Conservation (phyloP, 768 basidiomycete genomes). For the Amanita exitialis region DNA sequence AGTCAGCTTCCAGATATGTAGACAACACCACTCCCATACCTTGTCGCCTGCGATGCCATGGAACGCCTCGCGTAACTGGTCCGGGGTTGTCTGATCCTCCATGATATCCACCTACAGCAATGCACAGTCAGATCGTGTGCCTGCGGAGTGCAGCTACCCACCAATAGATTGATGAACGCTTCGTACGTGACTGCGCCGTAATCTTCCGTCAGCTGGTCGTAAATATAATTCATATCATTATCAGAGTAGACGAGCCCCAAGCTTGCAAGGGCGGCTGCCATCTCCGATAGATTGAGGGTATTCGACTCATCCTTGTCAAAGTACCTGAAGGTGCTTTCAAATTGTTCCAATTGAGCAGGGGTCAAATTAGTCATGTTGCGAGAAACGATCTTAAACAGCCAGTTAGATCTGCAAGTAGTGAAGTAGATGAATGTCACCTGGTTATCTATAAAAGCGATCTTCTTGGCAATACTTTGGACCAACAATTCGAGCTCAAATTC, state of each 20-base stretch:
- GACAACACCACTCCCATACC: constrained; percentile 29
- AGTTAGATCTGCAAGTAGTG: not conserved
- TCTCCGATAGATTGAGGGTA: constrained; percentile 74
- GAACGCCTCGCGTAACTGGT: constrained; percentile 91
- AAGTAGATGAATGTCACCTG: constrained; percentile 42
- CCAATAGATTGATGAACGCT: constrained; percentile 90
- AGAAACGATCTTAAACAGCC: constrained; percentile 67
- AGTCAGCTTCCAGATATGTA: not conserved
- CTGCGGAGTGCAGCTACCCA: constrained; percentile 22
- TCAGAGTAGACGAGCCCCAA: constrained; percentile 92
- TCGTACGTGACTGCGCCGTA: constrained; percentile 90
- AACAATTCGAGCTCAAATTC: constrained; percentile 84
- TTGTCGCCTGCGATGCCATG: constrained; percentile 85
- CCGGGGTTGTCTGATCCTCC: constrained; percentile 89
- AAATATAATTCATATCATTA: constrained; percentile 80
- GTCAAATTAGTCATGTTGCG: constrained; percentile 91
- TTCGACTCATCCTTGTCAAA: constrained; percentile 93
- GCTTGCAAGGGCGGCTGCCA: constrained; percentile 91
- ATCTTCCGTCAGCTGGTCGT: constrained; percentile 64
- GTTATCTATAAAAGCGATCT: constrained; percentile 94
- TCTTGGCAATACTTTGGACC: constrained; percentile 72
- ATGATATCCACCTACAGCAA: constrained; percentile 76
- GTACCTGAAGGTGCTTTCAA: constrained; percentile 95
- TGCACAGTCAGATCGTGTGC: constrained; percentile 1
- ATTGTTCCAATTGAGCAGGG: constrained; percentile 92